phyloP scores from a whole-genome alignment of 176 grass and related monocot genomes.

The Ampelocalamus luodianensis region DNA sequence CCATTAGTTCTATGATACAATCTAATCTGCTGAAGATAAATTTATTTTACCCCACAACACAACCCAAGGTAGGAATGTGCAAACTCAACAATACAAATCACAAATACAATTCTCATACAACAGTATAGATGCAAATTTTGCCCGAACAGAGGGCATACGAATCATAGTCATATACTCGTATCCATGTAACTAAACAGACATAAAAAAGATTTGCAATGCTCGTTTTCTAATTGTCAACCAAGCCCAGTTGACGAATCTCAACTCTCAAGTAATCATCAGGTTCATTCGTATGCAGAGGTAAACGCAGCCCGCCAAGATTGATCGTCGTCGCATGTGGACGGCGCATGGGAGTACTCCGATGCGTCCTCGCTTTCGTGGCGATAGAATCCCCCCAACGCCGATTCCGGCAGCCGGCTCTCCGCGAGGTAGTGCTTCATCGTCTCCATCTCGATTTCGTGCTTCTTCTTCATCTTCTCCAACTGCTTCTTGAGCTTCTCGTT shows the following conservation, averaged over 20 bases:
- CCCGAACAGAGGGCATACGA: slow-evolving; percentile 16
- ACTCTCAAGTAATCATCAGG: slow-evolving; percentile 14
- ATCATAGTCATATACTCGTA: slow-evolving; percentile 5
- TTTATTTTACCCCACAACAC: background rate
- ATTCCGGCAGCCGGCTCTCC: slow-evolving; percentile 86
- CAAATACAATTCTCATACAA: slow-evolving; percentile 34
- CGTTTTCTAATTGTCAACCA: slow-evolving; percentile 43
- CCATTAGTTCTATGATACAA: background rate
- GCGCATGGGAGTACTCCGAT: slow-evolving; percentile 31
- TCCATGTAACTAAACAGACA: slow-evolving; percentile 30
- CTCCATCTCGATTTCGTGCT: slow-evolving; percentile 79
- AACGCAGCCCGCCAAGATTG: slow-evolving; percentile 89
- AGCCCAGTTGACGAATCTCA: slow-evolving; percentile 47
- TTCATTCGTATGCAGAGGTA: slow-evolving; percentile 62
- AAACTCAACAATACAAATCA: slow-evolving; percentile 2
- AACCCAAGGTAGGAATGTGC: background rate
- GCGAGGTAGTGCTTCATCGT: slow-evolving; percentile 96
- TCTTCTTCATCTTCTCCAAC: slow-evolving; percentile 85
- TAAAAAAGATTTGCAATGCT: background rate
- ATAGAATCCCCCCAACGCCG: slow-evolving; percentile 71
- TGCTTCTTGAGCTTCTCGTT: slow-evolving; percentile 84
- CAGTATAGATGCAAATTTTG: background rate
- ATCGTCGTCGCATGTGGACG: slow-evolving; percentile 50
- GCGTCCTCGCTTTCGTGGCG: slow-evolving; percentile 43
- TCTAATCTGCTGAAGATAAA: background rate